Conservation (phyloP, 1,139 yeast species). For the Arxiozyma heterogenica region DNA sequence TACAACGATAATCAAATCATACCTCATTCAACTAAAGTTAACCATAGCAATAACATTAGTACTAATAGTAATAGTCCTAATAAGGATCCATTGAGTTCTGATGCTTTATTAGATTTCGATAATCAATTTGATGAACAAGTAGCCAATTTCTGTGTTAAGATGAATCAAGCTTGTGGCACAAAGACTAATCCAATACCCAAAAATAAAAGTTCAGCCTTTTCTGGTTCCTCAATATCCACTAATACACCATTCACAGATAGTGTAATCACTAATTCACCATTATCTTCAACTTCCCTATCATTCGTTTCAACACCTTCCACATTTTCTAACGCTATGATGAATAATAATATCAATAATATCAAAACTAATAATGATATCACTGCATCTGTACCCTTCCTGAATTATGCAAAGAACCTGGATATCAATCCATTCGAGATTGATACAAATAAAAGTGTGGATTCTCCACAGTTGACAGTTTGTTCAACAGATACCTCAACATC, state of each 20-base stretch:
- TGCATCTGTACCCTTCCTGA: not conserved
- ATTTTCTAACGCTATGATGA: not conserved
- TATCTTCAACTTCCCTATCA: constrained; percentile 6
- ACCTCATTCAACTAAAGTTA: not conserved
- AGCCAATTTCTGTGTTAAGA: constrained; percentile 60
- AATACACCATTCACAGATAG: not conserved
- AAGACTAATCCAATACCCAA: constrained; percentile 61
- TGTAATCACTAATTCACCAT: not conserved
- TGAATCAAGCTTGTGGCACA: constrained; percentile 81
- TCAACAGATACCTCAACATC: constrained; percentile 2
- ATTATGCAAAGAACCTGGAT: not conserved
- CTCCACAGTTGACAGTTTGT: constrained; percentile 7
- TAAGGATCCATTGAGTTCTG: not conserved
- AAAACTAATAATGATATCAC: not conserved
- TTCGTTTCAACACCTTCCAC: constrained; percentile 1
- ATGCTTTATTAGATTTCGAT: constrained; percentile 25
- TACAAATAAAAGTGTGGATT: constrained; percentile 5
- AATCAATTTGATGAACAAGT: constrained; percentile 43
- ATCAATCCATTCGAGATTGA: not conserved
- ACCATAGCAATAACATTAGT: not conserved
- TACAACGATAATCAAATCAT: constrained; percentile 1
- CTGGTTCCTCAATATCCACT: not conserved
- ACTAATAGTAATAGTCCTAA: not conserved
- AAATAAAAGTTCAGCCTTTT: constrained; percentile 2
- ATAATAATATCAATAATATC: not conserved